Conservation (phyloP, 73 alveolate genomes). For the Tetrahymena malaccensis region DNA sequence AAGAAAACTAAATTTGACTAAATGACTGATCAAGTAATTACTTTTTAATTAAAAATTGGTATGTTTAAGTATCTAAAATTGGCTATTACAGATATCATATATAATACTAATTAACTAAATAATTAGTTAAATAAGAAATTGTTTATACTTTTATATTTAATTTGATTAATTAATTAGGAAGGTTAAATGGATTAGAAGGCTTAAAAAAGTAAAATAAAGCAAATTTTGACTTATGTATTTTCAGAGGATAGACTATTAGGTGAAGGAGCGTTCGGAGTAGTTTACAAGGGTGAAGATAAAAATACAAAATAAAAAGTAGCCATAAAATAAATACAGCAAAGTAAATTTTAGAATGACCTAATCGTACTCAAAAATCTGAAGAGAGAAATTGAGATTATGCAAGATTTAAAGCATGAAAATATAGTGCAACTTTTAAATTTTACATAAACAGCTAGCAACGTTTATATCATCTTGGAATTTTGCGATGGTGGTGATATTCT, state of each 20-base stretch:
- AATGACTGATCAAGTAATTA: too few species aligned
- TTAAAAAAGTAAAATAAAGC: not conserved
- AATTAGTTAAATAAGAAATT: too few species aligned
- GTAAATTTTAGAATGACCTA: not conserved
- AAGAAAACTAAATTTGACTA: too few species aligned
- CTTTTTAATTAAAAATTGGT: too few species aligned
- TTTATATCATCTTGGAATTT: constrained; percentile 23
- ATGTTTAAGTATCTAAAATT: too few species aligned
- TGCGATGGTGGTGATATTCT: constrained; percentile 42
- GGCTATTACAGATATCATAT: too few species aligned
- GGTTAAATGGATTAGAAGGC: too few species aligned
- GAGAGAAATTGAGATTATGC: constrained; percentile 21
- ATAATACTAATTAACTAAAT: too few species aligned
- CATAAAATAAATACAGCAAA: not conserved
- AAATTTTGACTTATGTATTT: not conserved
- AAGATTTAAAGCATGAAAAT: constrained; percentile 11
- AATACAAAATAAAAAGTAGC: constrained; percentile 9
- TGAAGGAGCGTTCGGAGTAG: constrained; percentile 31
- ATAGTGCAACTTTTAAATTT: constrained; percentile 2
- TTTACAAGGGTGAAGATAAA: constrained; percentile 17
- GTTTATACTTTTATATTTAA: too few species aligned
- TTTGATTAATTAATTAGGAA: too few species aligned
- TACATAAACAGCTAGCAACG: constrained; percentile 4
- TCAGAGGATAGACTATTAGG: constrained; percentile 19
- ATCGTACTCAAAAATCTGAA: not conserved